Evolutionary conservation across 2,329 filamentous ascomycete species (phyloP).

Genomic region (Aphanocladium album): DNA sequence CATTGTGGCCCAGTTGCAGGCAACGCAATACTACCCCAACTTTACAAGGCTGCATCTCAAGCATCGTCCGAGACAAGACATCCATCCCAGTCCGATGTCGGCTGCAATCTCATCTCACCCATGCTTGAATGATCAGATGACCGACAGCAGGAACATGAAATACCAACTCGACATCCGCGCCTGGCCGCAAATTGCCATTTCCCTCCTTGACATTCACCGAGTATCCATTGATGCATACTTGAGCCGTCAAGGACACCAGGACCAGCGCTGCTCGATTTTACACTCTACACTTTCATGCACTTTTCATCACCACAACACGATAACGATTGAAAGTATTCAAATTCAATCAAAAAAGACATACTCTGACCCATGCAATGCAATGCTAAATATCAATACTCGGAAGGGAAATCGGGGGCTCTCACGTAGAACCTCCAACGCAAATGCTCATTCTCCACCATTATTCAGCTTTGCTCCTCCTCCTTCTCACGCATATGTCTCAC

Average conservation of each 20-base stretch:
- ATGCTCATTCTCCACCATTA: background rate
- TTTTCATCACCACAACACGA: too few species aligned
- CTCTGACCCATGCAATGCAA: conserved; percentile 2
- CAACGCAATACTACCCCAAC: too few species aligned
- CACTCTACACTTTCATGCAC: too few species aligned
- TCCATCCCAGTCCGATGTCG: background rate
- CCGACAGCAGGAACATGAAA: background rate
- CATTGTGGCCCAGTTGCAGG: too few species aligned
- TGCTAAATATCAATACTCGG: conserved; percentile 4
- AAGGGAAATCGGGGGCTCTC: background rate
- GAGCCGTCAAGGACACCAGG: too few species aligned
- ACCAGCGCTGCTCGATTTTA: too few species aligned
- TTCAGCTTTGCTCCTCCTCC: conserved; percentile 46
- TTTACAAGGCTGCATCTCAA: background rate
- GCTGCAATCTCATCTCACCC: background rate
- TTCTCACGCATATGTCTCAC: conserved; percentile 88
- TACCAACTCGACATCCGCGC: background rate
- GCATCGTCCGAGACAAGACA: background rate
- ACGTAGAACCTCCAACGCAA: background rate
- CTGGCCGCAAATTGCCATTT: background rate
- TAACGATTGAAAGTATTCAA: background rate
- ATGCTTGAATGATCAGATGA: background rate
- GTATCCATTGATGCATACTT: too few species aligned
- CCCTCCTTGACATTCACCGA: too few species aligned
- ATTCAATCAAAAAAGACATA: background rate